Conservation (phyloP, 176 grass and related monocot genomes). For the Zoysia pacifica region DNA sequence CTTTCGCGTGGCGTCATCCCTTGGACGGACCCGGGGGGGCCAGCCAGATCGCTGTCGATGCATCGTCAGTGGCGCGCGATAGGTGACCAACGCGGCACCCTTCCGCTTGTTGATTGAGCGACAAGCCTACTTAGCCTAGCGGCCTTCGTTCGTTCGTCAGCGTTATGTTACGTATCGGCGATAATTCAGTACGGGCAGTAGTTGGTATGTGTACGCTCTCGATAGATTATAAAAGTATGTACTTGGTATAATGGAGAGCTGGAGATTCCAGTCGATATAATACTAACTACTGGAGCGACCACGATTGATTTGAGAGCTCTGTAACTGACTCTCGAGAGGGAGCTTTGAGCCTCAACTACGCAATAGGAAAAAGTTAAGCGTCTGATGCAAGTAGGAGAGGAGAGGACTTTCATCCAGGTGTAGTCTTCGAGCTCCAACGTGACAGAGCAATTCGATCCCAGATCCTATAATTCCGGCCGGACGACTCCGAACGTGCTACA, state of each 20-base stretch:
- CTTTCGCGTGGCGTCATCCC: conserved; percentile 43
- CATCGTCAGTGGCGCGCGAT: background rate
- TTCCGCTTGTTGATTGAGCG: background rate
- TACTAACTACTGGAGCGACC: background rate
- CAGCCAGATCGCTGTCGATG: conserved; percentile 14
- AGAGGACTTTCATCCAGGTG: too few species aligned
- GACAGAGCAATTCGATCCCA: background rate
- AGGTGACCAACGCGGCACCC: conserved; percentile 24
- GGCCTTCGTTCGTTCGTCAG: background rate
- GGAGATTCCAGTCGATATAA: background rate
- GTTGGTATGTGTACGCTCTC: background rate
- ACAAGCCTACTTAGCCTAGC: too few species aligned
- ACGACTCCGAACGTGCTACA: too few species aligned
- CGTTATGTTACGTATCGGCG: background rate
- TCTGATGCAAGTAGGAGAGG: conserved; percentile 3
- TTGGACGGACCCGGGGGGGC: conserved; percentile 11
- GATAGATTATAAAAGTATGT: background rate
- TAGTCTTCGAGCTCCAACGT: background rate
- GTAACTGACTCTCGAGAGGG: background rate
- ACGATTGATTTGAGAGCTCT: background rate
- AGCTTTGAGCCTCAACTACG: conserved; percentile 8
- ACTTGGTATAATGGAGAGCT: background rate
- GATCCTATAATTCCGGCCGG: too few species aligned
- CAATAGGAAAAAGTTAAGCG: conserved; percentile 10
- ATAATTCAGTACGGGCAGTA: background rate